phyloP scores from a whole-genome alignment of 345 rosid genomes.

The Anastatica hierochuntica region DNA sequence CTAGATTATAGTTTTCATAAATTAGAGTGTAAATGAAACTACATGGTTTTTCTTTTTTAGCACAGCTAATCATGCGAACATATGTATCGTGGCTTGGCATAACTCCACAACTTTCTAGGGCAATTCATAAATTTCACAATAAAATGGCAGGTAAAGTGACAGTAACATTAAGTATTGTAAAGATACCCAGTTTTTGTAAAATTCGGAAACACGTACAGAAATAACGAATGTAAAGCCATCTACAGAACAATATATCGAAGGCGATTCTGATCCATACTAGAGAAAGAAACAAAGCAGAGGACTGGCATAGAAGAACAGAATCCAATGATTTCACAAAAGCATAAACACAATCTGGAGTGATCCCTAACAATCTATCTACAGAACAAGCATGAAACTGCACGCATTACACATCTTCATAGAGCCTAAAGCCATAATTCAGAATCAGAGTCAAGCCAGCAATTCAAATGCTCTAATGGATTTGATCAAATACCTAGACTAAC shows the following conservation, averaged over 20 bases:
- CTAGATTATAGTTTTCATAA: too few relatives aligned
- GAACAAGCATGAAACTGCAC: not conserved
- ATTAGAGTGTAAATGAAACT: too few relatives aligned
- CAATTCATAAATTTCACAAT: too few relatives aligned
- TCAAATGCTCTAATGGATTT: not conserved
- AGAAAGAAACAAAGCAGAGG: not conserved
- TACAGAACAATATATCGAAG: not conserved
- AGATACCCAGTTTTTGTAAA: too few relatives aligned
- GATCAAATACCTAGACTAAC: conserved; percentile 16
- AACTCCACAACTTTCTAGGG: too few relatives aligned
- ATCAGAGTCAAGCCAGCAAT: not conserved
- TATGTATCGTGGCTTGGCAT: too few relatives aligned
- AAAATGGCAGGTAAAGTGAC: too few relatives aligned
- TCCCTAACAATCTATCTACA: not conserved
- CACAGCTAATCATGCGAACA: too few relatives aligned
- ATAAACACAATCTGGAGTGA: not conserved
- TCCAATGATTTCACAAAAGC: not conserved
- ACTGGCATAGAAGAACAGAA: not conserved
- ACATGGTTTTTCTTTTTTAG: too few relatives aligned
- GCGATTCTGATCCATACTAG: too few relatives aligned
- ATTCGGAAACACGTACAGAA: too few relatives aligned
- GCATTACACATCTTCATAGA: not conserved
- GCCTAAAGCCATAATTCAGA: not conserved
- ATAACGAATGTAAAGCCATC: not conserved
- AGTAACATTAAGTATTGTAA: too few relatives aligned